Evolutionary conservation across 331 rosid genomes (phyloP), one percentile per base, ranked within the genome.

Genomic region (Quercus phellos): DNA sequence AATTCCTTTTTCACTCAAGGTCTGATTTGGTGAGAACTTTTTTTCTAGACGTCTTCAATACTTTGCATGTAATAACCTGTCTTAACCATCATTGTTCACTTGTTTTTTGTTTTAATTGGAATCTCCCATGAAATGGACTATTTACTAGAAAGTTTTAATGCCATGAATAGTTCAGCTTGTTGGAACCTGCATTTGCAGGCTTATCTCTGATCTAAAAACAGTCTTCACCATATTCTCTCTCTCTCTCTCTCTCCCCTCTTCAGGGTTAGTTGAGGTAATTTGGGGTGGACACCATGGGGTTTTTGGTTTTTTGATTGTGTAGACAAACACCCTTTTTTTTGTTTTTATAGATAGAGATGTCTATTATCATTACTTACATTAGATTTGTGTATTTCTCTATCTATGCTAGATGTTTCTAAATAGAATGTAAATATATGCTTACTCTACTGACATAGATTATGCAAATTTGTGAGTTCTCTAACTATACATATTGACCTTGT

Each of bases 1-100:
- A 89, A 81, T 95, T 88, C 78, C 96, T 95, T 81, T 95, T 95
- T 85, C 93, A 95, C 85, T 93, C 99, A 6, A 88, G 97, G 87
- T 74, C 99, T 86, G 99, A 95, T 84, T 89, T 95, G 96, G 98
- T 95, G 81, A 89, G 93, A 54, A 50, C 76, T 42, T 51, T 85
- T 7, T 43, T 46, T 68, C 9, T 73, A 22, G 73, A 64, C 64
- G 2, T 63, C 59, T 54, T 67, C 5, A 70, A 32, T 46, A 53
- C 19, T 83, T 55, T 42, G 73, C 59, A 3, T 63, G 53, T 18
- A 9, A 18, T 66, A 2, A 11, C 51, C 24, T 66, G 19, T 32
- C 35, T 66, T 70, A 4, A 51, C 68, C 60, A 19, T n/a, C 14
- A 51, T 17, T 18, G 3, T 71, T 63, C 10, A 0, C 68, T 38